phyloP scores from a whole-genome alignment of 139 green algal genomes.

The Auxenochlorella protothecoides region DNA sequence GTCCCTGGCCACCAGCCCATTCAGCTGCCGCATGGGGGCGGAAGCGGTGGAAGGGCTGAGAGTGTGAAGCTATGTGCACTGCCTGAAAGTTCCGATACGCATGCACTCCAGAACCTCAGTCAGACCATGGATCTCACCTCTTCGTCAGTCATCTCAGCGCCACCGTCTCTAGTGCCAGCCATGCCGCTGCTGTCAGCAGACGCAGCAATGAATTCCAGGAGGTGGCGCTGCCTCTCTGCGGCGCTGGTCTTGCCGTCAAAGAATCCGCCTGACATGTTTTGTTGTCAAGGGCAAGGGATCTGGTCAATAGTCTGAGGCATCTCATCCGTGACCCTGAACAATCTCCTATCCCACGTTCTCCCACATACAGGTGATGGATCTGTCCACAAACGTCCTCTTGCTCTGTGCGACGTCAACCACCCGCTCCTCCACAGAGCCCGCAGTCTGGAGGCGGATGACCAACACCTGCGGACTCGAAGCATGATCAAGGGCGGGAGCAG shows the following conservation, averaged over 20 bases:
- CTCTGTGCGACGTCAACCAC: slow-evolving; percentile 10
- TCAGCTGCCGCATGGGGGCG: too few relatives aligned
- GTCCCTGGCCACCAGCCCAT: too few relatives aligned
- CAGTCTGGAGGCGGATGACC: slow-evolving; percentile 31
- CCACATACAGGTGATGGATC: slow-evolving; percentile 35
- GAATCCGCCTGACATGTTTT: slow-evolving; percentile 50
- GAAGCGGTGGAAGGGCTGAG: too few relatives aligned
- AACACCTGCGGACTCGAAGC: slow-evolving; percentile 23
- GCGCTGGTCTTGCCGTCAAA: slow-evolving; percentile 69
- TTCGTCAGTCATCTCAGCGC: too few relatives aligned
- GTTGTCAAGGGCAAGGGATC: neutral
- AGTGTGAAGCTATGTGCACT: too few relatives aligned
- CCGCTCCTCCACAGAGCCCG: slow-evolving; percentile 31
- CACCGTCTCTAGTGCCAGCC: too few relatives aligned
- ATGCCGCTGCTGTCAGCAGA: neutral
- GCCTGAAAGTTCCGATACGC: too few relatives aligned
- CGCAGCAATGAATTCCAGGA: slow-evolving; percentile 47
- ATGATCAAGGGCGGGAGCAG: neutral
- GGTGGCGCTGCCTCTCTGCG: slow-evolving; percentile 54
- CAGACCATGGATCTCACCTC: too few relatives aligned
- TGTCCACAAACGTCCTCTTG: slow-evolving; percentile 49
- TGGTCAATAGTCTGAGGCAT: neutral
- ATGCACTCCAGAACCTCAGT: too few relatives aligned
- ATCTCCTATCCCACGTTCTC: neutral
- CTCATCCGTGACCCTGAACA: neutral